These are phyloP conservation scores for Ceratobasidium sp. DNA, from an alignment of 1,284 basidiomycete genomes.

Conservation along the genomic window DNA sequence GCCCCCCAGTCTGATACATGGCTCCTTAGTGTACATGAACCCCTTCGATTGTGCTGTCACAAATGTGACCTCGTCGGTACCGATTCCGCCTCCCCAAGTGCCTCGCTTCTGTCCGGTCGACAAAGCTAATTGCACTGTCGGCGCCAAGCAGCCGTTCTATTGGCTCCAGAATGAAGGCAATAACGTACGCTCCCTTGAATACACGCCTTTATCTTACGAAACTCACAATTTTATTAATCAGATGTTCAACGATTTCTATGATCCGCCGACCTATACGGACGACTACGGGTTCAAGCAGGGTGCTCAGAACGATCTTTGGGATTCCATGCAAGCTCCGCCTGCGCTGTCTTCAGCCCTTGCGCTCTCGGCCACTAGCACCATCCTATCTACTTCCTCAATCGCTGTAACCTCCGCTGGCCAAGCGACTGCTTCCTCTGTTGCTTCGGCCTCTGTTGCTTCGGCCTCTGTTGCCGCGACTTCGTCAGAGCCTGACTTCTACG, in stretches of 20 bases:
- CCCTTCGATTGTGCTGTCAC: conserved; percentile 80
- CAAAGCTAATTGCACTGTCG: conserved; percentile 76
- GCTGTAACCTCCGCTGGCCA: not conserved
- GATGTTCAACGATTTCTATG: conserved; percentile 69
- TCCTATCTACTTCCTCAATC: not conserved
- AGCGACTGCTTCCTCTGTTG: not conserved
- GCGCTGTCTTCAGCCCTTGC: conserved; percentile 9
- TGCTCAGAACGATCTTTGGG: conserved; percentile 72
- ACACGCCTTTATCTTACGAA: not conserved
- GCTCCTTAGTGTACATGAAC: conserved; percentile 73
- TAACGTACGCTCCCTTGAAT: conserved; percentile 60
- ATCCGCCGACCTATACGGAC: conserved; percentile 70
- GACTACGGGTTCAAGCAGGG: conserved; percentile 72
- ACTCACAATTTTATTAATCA: conserved; percentile 49
- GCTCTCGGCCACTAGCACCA: conserved; percentile 43
- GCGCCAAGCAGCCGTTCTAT: conserved; percentile 74
- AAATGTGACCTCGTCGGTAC: conserved; percentile 61
- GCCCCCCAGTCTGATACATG: not conserved
- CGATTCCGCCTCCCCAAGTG: conserved; percentile 67
- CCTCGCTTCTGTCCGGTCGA: conserved; percentile 67
- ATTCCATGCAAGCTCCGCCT: conserved; percentile 38
- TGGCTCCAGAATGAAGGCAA: conserved; percentile 74
- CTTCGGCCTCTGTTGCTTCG: not conserved
- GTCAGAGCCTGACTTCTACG: conserved; percentile 18
- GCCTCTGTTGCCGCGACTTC: conserved; percentile 6